Percentiles rank a stretch among this genome's conserved stretches.
Evolutionary conservation across 768 basidiomycete species (phyloP).

Genomic region (Tulasnella sp.): DNA sequence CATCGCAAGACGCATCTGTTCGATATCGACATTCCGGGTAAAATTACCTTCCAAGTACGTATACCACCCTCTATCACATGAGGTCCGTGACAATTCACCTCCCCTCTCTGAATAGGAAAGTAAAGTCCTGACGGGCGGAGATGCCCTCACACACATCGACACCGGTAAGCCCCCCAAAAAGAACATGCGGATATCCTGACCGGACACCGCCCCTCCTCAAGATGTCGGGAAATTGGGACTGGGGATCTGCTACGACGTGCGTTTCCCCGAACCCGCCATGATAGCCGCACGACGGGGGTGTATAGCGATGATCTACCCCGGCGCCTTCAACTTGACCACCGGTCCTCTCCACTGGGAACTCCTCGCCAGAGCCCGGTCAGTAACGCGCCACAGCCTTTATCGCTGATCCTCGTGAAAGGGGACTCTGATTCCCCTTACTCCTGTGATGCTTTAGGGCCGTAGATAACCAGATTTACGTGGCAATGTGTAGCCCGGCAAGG

Average conservation of each 20-base stretch:
- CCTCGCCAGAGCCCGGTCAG: conserved; percentile 70
- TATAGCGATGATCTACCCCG: conserved; percentile 80
- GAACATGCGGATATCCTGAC: not conserved
- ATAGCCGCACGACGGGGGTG: conserved; percentile 84
- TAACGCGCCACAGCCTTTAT: conserved; percentile 2
- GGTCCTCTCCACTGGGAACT: conserved; percentile 96
- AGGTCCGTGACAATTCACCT: not conserved
- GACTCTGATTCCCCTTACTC: not conserved
- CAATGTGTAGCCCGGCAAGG: conserved; percentile 92
- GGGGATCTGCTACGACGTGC: conserved; percentile 92
- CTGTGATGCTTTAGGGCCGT: conserved; percentile 51
- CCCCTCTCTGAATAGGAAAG: conserved; percentile 48
- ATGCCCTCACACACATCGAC: conserved; percentile 63
- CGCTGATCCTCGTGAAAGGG: not conserved
- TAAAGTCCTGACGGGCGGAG: conserved; percentile 72
- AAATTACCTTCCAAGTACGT: conserved; percentile 73
- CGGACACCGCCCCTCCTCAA: conserved; percentile 24
- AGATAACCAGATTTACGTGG: conserved; percentile 93
- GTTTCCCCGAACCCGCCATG: conserved; percentile 90
- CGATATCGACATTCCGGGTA: conserved; percentile 92
- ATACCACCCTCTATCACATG: not conserved
- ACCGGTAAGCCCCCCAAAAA: conserved; percentile 43
- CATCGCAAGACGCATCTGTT: conserved; percentile 96
- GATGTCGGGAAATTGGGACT: conserved; percentile 96
- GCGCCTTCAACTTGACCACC: conserved; percentile 91